A percentile compares a stretch with the other conserved stretches of the same genome.
Evolutionary conservation across 306 rosid species (phyloP).

Genomic region (Malus domestica): DNA sequence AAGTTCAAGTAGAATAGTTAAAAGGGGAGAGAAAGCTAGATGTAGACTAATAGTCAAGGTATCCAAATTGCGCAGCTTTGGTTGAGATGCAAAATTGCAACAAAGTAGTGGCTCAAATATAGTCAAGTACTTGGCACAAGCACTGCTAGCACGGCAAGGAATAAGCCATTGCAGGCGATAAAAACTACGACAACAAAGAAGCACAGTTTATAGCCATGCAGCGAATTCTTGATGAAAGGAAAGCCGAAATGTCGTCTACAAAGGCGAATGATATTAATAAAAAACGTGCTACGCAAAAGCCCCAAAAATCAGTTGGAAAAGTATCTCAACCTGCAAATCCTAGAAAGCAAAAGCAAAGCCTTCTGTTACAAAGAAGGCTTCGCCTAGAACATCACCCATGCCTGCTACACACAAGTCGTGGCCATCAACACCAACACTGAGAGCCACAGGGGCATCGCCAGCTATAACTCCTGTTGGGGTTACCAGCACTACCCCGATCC

Average conservation of each 20-base stretch:
- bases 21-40: too few relatives aligned
- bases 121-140: too few relatives aligned
- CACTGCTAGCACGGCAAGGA: too few relatives aligned
- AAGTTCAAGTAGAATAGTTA: too few relatives aligned
- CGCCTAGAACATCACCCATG: slow-evolving; percentile 50
- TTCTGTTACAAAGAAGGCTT: slow-evolving; percentile 20
- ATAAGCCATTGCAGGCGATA: too few relatives aligned
- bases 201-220: slow-evolving; percentile 59
- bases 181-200: slow-evolving; percentile 25
- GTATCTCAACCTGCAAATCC: slow-evolving; percentile 44
- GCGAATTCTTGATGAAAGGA: slow-evolving; percentile 57
- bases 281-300: slow-evolving; percentile 32
- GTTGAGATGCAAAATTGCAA: too few relatives aligned
- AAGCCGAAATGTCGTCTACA: slow-evolving; percentile 57
- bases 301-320: slow-evolving; percentile 47
- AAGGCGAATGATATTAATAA: slow-evolving; percentile 40
- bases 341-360: slow-evolving; percentile 54
- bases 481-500: too few relatives aligned
- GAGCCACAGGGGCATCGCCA: slow-evolving; percentile 52
- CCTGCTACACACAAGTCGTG: slow-evolving; percentile 85
- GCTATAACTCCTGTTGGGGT: slow-evolving; percentile 32
- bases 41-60: too few relatives aligned
- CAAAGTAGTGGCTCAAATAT: too few relatives aligned
- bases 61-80: too few relatives aligned
- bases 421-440: slow-evolving; percentile 71